Evolutionary conservation across 345 rosid species (phyloP).

Genomic region (Combretum micranthum): DNA sequence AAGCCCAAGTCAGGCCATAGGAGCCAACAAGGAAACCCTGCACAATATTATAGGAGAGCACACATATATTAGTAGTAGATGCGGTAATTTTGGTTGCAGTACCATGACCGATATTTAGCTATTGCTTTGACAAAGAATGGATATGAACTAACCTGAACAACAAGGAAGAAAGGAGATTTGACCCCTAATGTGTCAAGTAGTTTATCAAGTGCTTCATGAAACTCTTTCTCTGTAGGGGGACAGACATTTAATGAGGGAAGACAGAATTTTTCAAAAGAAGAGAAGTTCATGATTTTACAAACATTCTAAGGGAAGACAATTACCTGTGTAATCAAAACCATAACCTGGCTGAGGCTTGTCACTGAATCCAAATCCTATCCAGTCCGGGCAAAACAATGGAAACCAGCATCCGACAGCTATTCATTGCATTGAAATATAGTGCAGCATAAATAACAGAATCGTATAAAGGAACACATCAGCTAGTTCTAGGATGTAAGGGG

Average conservation of each 20-base stretch:
- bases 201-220: conserved; percentile 66
- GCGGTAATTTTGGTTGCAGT: not conserved
- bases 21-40: conserved; percentile 99
- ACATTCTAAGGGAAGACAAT: not conserved
- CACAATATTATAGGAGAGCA: conserved; percentile 6
- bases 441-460: not conserved
- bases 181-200: conserved; percentile 48
- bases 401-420: conserved; percentile 78
- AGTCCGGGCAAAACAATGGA: conserved; percentile 95
- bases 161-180: conserved; percentile 70
- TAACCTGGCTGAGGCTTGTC: conserved; percentile 93
- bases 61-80: not conserved
- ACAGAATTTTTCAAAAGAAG: not conserved
- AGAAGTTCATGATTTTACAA: not conserved
- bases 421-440: not conserved
- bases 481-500: no score
- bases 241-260: not conserved
- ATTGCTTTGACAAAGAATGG: conserved; percentile 1
- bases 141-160: conserved; percentile 69
- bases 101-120: not conserved
- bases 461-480: no score
- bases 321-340: conserved; percentile 85
- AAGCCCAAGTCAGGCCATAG: conserved; percentile 93
- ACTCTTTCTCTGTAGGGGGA: conserved; percentile 62
- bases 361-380: conserved; percentile 98